Evolutionary conservation across 768 basidiomycete genomes (phyloP).

Genomic region (Coprinopsis strossmayeri): DNA sequence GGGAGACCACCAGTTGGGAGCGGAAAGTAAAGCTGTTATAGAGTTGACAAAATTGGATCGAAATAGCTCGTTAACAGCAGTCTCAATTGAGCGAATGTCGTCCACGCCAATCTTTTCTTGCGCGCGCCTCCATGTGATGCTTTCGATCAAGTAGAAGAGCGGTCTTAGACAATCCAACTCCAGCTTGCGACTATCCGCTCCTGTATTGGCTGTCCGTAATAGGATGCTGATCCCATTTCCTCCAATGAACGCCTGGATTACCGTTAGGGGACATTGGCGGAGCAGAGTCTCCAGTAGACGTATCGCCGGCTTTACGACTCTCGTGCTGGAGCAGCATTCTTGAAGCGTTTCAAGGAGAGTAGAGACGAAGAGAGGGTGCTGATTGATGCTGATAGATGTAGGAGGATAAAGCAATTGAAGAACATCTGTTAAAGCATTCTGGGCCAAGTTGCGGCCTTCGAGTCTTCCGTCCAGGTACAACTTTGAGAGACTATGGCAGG

Average conservation of each 20-base stretch:
- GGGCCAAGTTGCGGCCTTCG: constrained; percentile 10
- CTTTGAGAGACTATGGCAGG: constrained; percentile 26
- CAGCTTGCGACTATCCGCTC: constrained; percentile 30
- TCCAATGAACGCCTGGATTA: constrained; percentile 24
- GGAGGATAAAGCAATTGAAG: constrained; percentile 31
- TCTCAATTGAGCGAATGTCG: constrained; percentile 11
- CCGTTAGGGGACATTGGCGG: constrained; percentile 10
- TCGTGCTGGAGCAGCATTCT: constrained; percentile 1
- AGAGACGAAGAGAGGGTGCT: constrained; percentile 24
- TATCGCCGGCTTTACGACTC: not conserved
- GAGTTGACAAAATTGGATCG: constrained; percentile 32
- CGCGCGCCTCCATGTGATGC: constrained; percentile 17
- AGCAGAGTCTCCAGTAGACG: constrained; percentile 11
- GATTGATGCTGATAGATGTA: constrained; percentile 15
- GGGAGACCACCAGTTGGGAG: constrained; percentile 30
- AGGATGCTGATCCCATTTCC: constrained; percentile 28
- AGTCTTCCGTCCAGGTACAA: constrained; percentile 24
- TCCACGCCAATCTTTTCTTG: constrained; percentile 2
- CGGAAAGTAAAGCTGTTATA: constrained; percentile 22
- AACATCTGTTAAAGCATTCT: constrained; percentile 27
- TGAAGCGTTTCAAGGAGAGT: constrained; percentile 25
- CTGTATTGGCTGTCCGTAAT: constrained; percentile 25
- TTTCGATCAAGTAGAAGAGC: constrained; percentile 28
- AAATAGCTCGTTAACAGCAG: constrained; percentile 23
- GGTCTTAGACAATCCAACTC: constrained; percentile 34